Conservation (phyloP, 2,329 filamentous ascomycete species). For the Fusarium sp. region DNA sequence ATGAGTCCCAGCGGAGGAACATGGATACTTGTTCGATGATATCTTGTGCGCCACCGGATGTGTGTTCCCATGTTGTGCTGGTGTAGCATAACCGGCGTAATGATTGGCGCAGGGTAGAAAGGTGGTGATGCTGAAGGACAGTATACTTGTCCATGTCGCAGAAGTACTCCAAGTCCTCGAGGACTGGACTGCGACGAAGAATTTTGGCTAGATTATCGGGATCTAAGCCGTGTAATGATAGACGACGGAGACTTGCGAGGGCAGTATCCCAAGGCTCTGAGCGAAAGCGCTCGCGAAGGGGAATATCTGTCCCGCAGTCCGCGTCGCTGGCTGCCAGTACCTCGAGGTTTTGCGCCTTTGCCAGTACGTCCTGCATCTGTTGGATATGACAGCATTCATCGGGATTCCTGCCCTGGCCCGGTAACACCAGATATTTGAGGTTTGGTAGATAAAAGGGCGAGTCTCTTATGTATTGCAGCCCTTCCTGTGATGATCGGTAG, state of each 20-base stretch:
- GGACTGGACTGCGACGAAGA: conserved; percentile 37
- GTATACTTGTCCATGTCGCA: conserved; percentile 47
- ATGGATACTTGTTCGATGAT: conserved; percentile 40
- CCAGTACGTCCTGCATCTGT: conserved; percentile 44
- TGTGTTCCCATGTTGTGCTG: conserved; percentile 42
- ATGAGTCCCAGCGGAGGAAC: conserved; percentile 42
- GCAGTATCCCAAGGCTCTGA: conserved; percentile 42
- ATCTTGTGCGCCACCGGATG: conserved; percentile 36
- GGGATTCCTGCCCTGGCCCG: conserved; percentile 38
- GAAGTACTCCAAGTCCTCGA: conserved; percentile 45
- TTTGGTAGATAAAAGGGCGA: conserved; percentile 43
- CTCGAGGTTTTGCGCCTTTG: conserved; percentile 43
- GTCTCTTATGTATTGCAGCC: conserved; percentile 41
- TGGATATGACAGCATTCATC: conserved; percentile 46
- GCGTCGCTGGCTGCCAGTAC: conserved; percentile 41
- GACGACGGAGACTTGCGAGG: conserved; percentile 37
- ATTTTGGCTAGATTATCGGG: conserved; percentile 44
- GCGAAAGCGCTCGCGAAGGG: conserved; percentile 40
- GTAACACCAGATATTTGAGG: conserved; percentile 43
- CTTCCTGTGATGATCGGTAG: conserved; percentile 43
- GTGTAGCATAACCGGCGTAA: conserved; percentile 43
- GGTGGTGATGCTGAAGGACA: conserved; percentile 39
- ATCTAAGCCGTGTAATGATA: conserved; percentile 43
- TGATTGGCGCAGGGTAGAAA: conserved; percentile 29
- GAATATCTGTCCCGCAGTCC: conserved; percentile 42